Conservation (phyloP, 2,329 filamentous ascomycete species). For the Periconia digitata region DNA sequence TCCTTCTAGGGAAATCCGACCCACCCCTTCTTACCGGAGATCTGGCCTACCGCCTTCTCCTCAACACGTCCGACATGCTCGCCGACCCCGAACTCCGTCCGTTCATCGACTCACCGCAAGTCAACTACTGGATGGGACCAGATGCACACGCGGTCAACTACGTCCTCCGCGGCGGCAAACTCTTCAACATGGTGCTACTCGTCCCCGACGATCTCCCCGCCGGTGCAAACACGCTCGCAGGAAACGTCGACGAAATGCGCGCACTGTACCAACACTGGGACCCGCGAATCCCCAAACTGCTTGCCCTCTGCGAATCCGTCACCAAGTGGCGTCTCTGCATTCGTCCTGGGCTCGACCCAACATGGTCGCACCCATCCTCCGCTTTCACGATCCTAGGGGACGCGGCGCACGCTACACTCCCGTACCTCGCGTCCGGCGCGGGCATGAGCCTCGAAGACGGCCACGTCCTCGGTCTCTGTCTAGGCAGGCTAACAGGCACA, state of each 20-base stretch:
- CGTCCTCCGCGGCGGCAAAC: constrained; percentile 50
- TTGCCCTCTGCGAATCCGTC: constrained; percentile 59
- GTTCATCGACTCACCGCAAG: constrained; percentile 52
- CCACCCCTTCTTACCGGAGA: constrained; percentile 54
- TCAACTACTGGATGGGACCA: constrained; percentile 57
- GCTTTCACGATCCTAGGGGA: constrained; percentile 64
- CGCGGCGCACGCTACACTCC: constrained; percentile 65
- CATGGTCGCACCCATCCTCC: constrained; percentile 60
- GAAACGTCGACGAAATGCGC: constrained; percentile 57
- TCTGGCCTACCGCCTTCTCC: constrained; percentile 53
- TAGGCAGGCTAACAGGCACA: constrained; percentile 50
- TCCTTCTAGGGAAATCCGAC: constrained; percentile 48
- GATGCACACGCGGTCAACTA: constrained; percentile 50
- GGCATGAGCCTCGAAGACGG: constrained; percentile 65
- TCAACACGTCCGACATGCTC: constrained; percentile 50
- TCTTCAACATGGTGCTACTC: constrained; percentile 56
- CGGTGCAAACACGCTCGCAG: constrained; percentile 48
- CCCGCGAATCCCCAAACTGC: constrained; percentile 55
- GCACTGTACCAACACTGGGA: constrained; percentile 61
- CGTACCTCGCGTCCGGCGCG: constrained; percentile 61
- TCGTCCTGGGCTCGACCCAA: constrained; percentile 53
- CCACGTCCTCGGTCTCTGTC: constrained; percentile 58
- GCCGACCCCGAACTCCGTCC: constrained; percentile 49
- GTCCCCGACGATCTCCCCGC: constrained; percentile 55
- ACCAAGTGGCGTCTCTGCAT: constrained; percentile 65